Evolutionary conservation across 257 asterid genomes (phyloP).

Genomic region (Coffea eugenioides): DNA sequence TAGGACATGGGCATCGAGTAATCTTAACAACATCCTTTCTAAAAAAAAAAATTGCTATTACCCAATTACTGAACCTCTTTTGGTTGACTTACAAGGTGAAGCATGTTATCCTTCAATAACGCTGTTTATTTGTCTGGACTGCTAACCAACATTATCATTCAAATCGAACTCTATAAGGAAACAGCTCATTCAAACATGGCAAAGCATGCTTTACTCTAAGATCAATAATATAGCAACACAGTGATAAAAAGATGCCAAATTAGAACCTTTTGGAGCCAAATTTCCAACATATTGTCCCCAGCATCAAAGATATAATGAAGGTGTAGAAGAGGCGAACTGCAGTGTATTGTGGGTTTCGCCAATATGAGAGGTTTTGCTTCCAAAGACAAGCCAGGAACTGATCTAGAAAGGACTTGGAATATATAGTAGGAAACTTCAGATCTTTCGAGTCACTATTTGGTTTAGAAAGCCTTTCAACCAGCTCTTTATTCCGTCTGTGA

Average conservation of each 20-base stretch:
- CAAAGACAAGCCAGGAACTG: constrained; percentile 86
- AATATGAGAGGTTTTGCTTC: constrained; percentile 92
- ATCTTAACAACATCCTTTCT: too few relatives aligned
- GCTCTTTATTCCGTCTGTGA: constrained; percentile 59
- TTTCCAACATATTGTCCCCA: constrained; percentile 88
- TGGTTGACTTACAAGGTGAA: neutral
- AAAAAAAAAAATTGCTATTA: neutral
- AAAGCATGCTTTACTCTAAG: neutral
- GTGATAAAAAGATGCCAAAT: neutral
- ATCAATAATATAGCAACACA: neutral
- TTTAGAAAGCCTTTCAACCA: constrained; percentile 80
- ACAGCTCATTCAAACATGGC: neutral
- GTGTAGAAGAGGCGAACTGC: constrained; percentile 96
- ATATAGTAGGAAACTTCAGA: constrained; percentile 69
- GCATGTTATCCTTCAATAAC: neutral
- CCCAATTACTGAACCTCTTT: neutral
- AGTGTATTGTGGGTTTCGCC: constrained; percentile 98
- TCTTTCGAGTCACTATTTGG: constrained; percentile 71
- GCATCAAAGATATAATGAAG: constrained; percentile 78
- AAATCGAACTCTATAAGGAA: neutral
- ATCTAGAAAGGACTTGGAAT: constrained; percentile 51
- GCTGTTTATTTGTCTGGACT: too few relatives aligned
- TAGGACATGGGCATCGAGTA: too few relatives aligned
- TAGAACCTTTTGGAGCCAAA: constrained; percentile 84
- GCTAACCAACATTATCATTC: too few relatives aligned